Evolutionary conservation across 371 early-diverging fungal genomes (phyloP), one percentile per base, ranked within the genome.

Genomic region (Fennellomyces sp.): DNA sequence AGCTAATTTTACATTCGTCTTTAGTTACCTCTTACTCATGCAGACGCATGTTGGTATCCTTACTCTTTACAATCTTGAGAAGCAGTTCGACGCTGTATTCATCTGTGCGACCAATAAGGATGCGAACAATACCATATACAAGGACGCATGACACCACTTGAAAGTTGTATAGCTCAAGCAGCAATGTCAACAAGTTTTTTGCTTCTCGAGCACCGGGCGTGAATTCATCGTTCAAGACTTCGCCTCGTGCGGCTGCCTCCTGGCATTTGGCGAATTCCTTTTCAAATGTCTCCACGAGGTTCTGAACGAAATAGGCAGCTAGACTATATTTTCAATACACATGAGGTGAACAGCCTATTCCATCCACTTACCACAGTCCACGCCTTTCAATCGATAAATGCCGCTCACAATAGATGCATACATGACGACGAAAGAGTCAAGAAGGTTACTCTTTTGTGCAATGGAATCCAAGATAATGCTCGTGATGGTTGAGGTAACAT

Each of bases 141-240:
- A 96, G 85, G 11, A 91, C 82, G 65, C 90, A 89, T 13, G 95
- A 84, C 30, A 97, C 67, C 17, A 93, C 92, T 59, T 91, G 86
- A 69, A 97, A 95, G 71, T 95, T 93, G 81, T 97, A 97, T 47
- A 96, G 71, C 62, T 91, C 93, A 4, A 94, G 82, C 27, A 92
- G 75, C 42, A 97, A 78, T 7, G 91, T 90, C 38, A 92, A 78
- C 60, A 96, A 64, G 64, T 96, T 97, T 23, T 81, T 86, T 60
- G 89, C 85, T 53, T 88, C 88, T 70, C 87, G 90, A 50, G 82
- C 79, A 2, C 82, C 84, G 7, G 71, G 64, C 8, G 70, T 71
- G 35, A 72, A 76, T 64, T 76, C 77, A 31, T 75, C 72, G 39
- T 81, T 78, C 63, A 66, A 66, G 55, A 66, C 63, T n/a, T 72